Evolutionary conservation across 2,329 filamentous ascomycete species (phyloP).

Genomic region (Elsinoe arachidis): DNA sequence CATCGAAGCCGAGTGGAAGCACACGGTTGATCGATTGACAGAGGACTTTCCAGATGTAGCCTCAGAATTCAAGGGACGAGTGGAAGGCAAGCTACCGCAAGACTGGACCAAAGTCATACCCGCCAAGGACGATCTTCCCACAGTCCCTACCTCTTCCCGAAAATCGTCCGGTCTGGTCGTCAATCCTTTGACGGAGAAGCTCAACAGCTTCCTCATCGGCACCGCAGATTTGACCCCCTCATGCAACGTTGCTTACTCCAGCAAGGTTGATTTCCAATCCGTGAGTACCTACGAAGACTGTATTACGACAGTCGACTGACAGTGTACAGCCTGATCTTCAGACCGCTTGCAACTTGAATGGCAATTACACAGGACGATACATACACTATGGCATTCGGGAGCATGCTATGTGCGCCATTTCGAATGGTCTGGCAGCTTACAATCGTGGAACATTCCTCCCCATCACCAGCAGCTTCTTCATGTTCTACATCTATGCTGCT

Average conservation of each 20-base stretch:
- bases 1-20: slow-evolving; percentile 42
- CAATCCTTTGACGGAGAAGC: slow-evolving; percentile 26
- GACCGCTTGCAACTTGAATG: slow-evolving; percentile 41
- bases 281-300: too few relatives aligned
- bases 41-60: slow-evolving; percentile 41
- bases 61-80: slow-evolving; percentile 40
- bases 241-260: slow-evolving; percentile 33
- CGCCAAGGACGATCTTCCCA: slow-evolving; percentile 32
- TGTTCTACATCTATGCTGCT: slow-evolving; percentile 34
- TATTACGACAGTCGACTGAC: too few relatives aligned
- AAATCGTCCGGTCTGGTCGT: slow-evolving; percentile 42
- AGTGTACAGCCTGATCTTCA: slow-evolving; percentile 24
- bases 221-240: slow-evolving; percentile 32
- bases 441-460: slow-evolving; percentile 29
- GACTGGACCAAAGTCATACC: slow-evolving; percentile 46
- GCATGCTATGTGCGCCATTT: slow-evolving; percentile 52
- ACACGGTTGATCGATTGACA: slow-evolving; percentile 36
- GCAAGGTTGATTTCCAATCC: slow-evolving; percentile 42
- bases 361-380: slow-evolving; percentile 42
- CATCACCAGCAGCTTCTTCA: slow-evolving; percentile 31
- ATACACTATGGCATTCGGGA: slow-evolving; percentile 54
- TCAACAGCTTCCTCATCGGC: slow-evolving; percentile 29
- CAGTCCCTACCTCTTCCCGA: slow-evolving; percentile 40
- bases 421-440: slow-evolving; percentile 33
- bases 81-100: slow-evolving; percentile 39